Evolutionary conservation across 805 yeast genomes (phyloP), one percentile per base, ranked within the genome.

Genomic region (Kuraishia cidri): DNA sequence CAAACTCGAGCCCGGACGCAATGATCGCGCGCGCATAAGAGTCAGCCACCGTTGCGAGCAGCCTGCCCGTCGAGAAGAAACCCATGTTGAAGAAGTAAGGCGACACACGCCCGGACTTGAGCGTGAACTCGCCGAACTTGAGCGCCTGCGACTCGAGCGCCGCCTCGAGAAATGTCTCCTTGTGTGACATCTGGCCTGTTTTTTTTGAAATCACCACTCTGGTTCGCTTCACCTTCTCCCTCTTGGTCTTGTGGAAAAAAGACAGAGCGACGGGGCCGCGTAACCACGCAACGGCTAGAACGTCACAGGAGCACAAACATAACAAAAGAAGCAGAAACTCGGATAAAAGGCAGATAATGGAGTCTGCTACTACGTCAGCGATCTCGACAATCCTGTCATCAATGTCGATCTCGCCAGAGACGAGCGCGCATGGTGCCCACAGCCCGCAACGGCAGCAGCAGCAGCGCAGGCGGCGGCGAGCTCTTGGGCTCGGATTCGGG

Each of bases 81-180:
- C 97, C 97, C 59, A 86, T 61, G 61, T 88, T 88, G 73, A 90
- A 88, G 52, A 92, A 90, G 58, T 92, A 90, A 32, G 98, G 98
- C n/a, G 97, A 88, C 37, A 64, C 60, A 47, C 98, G 75, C 16
- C 97, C 97, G 2, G 94, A 80, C 58, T 90, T 90, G 54, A 90
- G 70, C 10, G 94, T 86, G 70, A 85, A 90, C 32, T 69, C 57
- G 33, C 97, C 97, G 54, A 90, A 92, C 51, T 79, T 75, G 46
- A 90, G 69, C 11, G 97, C 95, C 44, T 79, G 64, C 35, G 81
- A 72, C 45, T 79, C 84, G 43, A 88, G 64, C 16, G 98, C 95
- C 42, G 77, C 70, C 49, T 86, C 83, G 36, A 90, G 67, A 51
- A 90, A 86, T 47, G 71, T 36, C 16, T 36, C 27, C 29, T 56